Evolutionary conservation across 352 stramenopile genomes (phyloP).

Genomic region (Phytophthora litchii): DNA sequence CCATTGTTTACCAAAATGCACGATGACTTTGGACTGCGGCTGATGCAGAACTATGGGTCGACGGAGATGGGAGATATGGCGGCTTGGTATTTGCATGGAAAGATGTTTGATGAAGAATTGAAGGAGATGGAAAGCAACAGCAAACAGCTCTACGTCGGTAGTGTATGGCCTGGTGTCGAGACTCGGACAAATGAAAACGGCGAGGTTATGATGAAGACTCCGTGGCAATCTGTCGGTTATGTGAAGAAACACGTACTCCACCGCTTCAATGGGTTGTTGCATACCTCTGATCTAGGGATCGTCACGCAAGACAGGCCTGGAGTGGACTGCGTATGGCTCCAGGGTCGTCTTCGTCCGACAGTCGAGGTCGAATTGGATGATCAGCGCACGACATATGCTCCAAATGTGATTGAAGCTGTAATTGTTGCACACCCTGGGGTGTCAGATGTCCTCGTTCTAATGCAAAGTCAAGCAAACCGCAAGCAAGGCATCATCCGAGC

Average conservation of each 20-base stretch:
- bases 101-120: constrained; percentile 45
- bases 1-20: constrained; percentile 60
- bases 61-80: constrained; percentile 86
- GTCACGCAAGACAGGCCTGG: constrained; percentile 30
- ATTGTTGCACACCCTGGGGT: constrained; percentile 47
- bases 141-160: constrained; percentile 65
- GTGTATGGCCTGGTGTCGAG: constrained; percentile 71
- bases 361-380: constrained; percentile 43
- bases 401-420: constrained; percentile 49
- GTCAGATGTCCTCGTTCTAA: constrained; percentile 60
- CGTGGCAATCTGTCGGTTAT: constrained; percentile 84
- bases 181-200: constrained; percentile 47
- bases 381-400: constrained; percentile 27
- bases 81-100: constrained; percentile 62
- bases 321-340: constrained; percentile 63
- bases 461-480: constrained; percentile 29
- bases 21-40: constrained; percentile 57
- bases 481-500: constrained; percentile 33
- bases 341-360: constrained; percentile 60
- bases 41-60: constrained; percentile 90
- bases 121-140: constrained; percentile 45
- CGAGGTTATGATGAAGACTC: constrained; percentile 79
- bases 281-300: constrained; percentile 65
- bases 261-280: constrained; percentile 47
- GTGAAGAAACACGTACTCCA: constrained; percentile 56